A percentile compares a stretch with the other conserved stretches of the same genome.
Conservation (phyloP, 2,329 filamentous ascomycete genomes). For the Monilinia aucupariae region DNA sequence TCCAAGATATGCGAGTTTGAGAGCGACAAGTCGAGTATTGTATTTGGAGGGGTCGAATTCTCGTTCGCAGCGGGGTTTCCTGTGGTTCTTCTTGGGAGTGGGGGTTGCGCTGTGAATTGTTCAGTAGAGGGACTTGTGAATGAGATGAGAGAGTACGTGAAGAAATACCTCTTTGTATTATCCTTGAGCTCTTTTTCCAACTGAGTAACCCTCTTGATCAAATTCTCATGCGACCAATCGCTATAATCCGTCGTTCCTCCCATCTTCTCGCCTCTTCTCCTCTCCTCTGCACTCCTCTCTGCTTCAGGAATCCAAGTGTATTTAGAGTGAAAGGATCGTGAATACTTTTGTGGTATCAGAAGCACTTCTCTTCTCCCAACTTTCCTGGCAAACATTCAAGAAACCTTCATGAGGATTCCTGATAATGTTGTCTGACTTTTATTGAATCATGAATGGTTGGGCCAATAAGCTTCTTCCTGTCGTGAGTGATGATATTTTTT, state of each 20-base stretch:
- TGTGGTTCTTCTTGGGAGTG: slow-evolving; percentile 39
- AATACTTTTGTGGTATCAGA: neutral
- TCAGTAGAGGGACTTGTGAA: neutral
- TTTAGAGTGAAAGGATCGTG: neutral
- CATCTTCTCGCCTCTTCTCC: slow-evolving; percentile 11
- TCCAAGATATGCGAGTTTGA: slow-evolving; percentile 92
- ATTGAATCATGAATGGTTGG: slow-evolving; percentile 7
- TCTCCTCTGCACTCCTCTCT: slow-evolving; percentile 13
- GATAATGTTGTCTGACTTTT: neutral
- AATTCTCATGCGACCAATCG: slow-evolving; percentile 61
- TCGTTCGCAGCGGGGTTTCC: slow-evolving; percentile 31
- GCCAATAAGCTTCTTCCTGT: slow-evolving; percentile 9
- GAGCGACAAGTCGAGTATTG: slow-evolving; percentile 74
- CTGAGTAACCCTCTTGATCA: slow-evolving; percentile 61
- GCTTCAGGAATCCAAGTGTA: slow-evolving; percentile 6
- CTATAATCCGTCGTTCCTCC: slow-evolving; percentile 47
- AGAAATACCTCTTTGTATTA: slow-evolving; percentile 37
- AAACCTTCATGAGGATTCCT: neutral
- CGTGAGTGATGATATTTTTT: neutral
- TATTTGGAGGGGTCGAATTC: slow-evolving; percentile 72
- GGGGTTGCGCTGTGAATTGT: slow-evolving; percentile 13
- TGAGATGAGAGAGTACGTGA: neutral
- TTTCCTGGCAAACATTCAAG: slow-evolving; percentile 10
- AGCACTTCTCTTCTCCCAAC: neutral
- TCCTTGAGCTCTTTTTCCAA: slow-evolving; percentile 61